phyloP scores from a whole-genome alignment of 2,329 filamentous ascomycete genomes.

The Tolypocladium pustulatum region DNA sequence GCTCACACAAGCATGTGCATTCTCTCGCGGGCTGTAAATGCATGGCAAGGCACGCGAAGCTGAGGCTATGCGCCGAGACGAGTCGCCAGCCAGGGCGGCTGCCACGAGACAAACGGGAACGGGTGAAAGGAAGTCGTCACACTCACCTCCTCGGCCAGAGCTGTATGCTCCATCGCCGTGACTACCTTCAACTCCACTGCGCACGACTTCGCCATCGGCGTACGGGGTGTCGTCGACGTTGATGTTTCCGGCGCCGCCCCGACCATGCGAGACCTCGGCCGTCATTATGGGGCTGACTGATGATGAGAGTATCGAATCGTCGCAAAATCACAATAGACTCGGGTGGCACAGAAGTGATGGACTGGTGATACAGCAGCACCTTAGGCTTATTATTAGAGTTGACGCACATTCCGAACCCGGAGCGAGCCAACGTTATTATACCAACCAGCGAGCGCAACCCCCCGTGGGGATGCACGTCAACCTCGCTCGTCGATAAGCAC shows the following conservation, averaged over 20 bases:
- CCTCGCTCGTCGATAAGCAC: background rate
- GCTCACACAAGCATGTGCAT: background rate
- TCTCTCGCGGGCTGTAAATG: background rate
- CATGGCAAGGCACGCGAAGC: background rate
- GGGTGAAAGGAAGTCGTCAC: background rate
- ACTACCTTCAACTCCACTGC: constrained; percentile 40
- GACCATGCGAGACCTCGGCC: constrained; percentile 47
- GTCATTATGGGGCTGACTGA: constrained; percentile 15
- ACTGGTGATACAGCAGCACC: background rate
- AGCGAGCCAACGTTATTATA: background rate
- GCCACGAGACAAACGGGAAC: background rate
- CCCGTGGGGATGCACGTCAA: background rate
- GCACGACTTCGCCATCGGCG: constrained; percentile 51
- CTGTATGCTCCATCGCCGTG: constrained; percentile 49
- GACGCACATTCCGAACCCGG: background rate
- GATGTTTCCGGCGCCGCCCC: constrained; percentile 53
- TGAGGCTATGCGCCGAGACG: background rate
- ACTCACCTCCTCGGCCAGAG: constrained; percentile 47
- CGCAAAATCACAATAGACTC: background rate
- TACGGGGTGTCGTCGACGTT: constrained; percentile 46
- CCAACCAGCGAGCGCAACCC: background rate
- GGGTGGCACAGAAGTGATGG: background rate
- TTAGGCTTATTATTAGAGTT: background rate
- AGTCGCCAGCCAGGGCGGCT: background rate
- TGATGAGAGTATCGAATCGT: background rate